These are phyloP conservation scores for Amanita inopinata DNA, from an alignment of 768 basidiomycete genomes.

Conservation along the genomic window DNA sequence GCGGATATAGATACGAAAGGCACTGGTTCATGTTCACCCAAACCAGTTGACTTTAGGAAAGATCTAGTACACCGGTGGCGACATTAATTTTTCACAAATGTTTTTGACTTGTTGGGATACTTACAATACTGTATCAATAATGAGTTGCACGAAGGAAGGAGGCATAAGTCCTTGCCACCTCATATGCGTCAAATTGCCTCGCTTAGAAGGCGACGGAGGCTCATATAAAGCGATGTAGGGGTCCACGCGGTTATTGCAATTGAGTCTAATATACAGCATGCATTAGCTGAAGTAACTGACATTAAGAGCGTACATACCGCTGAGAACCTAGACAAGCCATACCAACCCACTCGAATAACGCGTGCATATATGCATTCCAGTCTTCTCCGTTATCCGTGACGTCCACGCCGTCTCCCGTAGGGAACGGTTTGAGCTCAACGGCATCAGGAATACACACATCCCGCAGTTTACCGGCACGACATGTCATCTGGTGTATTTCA, in stretches of 20 bases:
- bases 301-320: conserved; percentile 29
- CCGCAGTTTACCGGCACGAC: conserved; percentile 16
- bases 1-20: conserved; percentile 8
- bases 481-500: conserved; percentile 16
- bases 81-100: not conserved
- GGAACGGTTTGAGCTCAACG: conserved; percentile 2
- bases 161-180: conserved; percentile 53
- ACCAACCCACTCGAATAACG: conserved; percentile 66
- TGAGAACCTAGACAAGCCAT: conserved; percentile 60
- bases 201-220: conserved; percentile 31
- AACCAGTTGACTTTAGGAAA: not conserved
- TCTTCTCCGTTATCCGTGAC: conserved; percentile 34
- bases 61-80: not conserved
- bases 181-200: conserved; percentile 42
- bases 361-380: conserved; percentile 34
- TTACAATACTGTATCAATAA: conserved; percentile 38
- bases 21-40: not conserved
- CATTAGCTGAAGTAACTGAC: conserved; percentile 1
- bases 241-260: conserved; percentile 54
- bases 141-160: conserved; percentile 39
- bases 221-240: conserved; percentile 63
- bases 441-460: conserved; percentile 35
- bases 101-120: conserved; percentile 11
- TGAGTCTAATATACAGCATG: conserved; percentile 31
- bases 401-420: conserved; percentile 1